Evolutionary conservation across 1,139 yeast genomes (phyloP).

Genomic region (Kurtzmaniella quercitrusa): DNA sequence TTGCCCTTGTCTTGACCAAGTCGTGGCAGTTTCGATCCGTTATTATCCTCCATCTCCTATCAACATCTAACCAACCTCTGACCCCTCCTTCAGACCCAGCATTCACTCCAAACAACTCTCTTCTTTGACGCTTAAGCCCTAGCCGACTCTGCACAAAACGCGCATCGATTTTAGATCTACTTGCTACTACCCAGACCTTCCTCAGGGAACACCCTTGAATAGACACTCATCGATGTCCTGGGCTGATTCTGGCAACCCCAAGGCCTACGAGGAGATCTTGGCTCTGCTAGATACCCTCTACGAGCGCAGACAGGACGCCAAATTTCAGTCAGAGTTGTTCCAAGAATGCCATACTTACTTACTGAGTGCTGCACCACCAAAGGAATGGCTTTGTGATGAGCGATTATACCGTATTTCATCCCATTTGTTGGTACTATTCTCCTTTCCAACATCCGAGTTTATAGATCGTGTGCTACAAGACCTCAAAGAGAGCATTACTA

Average conservation of each 20-base stretch:
- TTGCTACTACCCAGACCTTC: neutral
- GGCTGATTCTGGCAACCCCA: neutral
- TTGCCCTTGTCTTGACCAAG: too few species aligned
- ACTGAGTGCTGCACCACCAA: conserved; percentile 2
- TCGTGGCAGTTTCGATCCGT: too few species aligned
- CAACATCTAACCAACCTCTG: too few species aligned
- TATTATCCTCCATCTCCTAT: too few species aligned
- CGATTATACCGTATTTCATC: conserved; percentile 43
- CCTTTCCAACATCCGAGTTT: conserved; percentile 48
- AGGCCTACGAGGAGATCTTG: neutral
- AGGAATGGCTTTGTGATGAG: conserved; percentile 58
- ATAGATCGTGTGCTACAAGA: conserved; percentile 38
- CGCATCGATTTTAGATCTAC: neutral
- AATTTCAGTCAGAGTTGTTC: conserved; percentile 1
- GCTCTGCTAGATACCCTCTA: neutral
- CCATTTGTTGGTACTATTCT: conserved; percentile 55
- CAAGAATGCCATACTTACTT: neutral
- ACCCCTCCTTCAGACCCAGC: too few species aligned
- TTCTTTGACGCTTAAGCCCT: too few species aligned
- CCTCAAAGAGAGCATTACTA: conserved; percentile 33
- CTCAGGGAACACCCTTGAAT: neutral
- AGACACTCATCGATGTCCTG: neutral
- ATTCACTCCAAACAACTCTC: too few species aligned
- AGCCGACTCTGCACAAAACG: neutral
- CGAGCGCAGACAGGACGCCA: neutral